Evolutionary conservation across 768 basidiomycete genomes (phyloP).

Genomic region (Piloderma croceum): DNA sequence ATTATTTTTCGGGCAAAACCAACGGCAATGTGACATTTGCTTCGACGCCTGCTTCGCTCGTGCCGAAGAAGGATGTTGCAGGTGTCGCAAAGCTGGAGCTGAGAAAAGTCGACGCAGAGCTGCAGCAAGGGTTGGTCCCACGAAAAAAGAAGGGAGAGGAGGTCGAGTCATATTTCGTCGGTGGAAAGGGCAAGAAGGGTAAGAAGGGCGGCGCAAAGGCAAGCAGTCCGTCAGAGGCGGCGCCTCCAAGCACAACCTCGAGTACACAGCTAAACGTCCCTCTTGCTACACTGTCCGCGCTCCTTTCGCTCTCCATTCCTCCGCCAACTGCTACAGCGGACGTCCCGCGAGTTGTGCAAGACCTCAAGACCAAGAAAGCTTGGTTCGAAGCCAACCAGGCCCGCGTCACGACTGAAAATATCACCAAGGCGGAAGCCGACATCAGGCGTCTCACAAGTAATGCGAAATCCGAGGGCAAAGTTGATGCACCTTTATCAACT

Average conservation of each 20-base stretch:
- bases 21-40: slow-evolving; percentile 40
- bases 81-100: slow-evolving; percentile 80
- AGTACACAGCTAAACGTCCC: slow-evolving; percentile 63
- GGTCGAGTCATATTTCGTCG: slow-evolving; percentile 76
- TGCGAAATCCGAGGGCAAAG: slow-evolving; percentile 32
- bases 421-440: slow-evolving; percentile 73
- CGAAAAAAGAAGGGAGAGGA: slow-evolving; percentile 93
- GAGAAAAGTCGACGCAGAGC: slow-evolving; percentile 70
- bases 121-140: slow-evolving; percentile 59
- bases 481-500: slow-evolving; percentile 17
- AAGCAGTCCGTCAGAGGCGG: slow-evolving; percentile 14
- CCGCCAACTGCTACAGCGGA: slow-evolving; percentile 76
- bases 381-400: slow-evolving; percentile 95
- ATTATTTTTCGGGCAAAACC: slow-evolving; percentile 70
- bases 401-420: slow-evolving; percentile 69
- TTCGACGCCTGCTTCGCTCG: slow-evolving; percentile 29
- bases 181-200: slow-evolving; percentile 60
- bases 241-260: too few relatives aligned
- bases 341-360: slow-evolving; percentile 77
- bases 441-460: slow-evolving; percentile 54
- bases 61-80: slow-evolving; percentile 40
- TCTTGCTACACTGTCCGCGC: slow-evolving; percentile 79
- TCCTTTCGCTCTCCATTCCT: slow-evolving; percentile 83
- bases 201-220: slow-evolving; percentile 42
- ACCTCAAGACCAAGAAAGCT: slow-evolving; percentile 88